Conservation (phyloP, 768 basidiomycete species). For the Cystobasidium onofrii region DNA sequence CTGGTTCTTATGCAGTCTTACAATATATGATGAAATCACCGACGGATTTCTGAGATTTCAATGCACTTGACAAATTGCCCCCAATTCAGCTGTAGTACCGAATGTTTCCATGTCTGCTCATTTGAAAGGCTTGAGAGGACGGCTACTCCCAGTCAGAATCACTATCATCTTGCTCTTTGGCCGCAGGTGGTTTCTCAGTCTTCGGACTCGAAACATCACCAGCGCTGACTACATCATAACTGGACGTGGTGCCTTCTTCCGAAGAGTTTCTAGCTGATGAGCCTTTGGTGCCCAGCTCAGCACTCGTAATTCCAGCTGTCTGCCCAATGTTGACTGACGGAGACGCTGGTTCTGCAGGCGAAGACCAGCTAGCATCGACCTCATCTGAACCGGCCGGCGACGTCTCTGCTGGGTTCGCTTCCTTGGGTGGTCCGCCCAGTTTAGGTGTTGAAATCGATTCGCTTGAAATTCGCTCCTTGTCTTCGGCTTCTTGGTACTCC, state of each 20-base stretch:
- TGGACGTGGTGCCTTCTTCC: constrained; percentile 33
- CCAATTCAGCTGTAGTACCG: too few species aligned
- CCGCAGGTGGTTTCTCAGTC: not conserved
- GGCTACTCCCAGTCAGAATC: constrained; percentile 31
- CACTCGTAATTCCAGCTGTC: not conserved
- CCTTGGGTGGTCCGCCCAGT: not conserved
- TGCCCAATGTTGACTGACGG: not conserved
- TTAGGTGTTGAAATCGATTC: not conserved
- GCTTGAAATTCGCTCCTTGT: not conserved
- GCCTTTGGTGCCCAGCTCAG: not conserved
- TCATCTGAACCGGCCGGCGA: not conserved
- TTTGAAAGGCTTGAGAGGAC: too few species aligned
- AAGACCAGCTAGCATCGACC: not conserved
- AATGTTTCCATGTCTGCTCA: too few species aligned
- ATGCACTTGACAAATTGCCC: too few species aligned
- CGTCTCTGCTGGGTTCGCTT: not conserved
- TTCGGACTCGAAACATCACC: constrained; percentile 28
- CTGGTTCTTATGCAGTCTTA: too few species aligned
- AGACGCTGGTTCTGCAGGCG: not conserved
- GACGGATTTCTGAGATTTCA: too few species aligned
- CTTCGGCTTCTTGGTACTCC: not conserved
- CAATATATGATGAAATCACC: too few species aligned
- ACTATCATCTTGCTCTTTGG: constrained; percentile 13
- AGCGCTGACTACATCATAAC: constrained; percentile 38
- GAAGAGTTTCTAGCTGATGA: constrained; percentile 12